These are phyloP conservation scores for Curvularia verruculosa DNA, from an alignment of 2,329 filamentous ascomycete genomes.

Conservation along the genomic window DNA sequence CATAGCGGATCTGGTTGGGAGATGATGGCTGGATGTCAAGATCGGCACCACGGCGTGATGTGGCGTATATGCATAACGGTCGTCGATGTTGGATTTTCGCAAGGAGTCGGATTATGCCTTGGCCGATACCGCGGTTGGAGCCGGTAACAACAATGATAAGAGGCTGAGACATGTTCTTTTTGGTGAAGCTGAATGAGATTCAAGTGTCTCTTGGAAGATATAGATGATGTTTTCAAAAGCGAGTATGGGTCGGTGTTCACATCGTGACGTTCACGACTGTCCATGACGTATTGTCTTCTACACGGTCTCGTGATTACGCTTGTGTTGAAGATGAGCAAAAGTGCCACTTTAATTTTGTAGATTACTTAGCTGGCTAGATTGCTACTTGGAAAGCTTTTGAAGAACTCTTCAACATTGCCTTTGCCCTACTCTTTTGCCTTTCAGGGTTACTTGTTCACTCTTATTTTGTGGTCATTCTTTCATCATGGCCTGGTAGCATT, in stretches of 20 bases:
- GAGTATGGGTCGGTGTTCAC: neutral
- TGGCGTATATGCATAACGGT: conserved; percentile 27
- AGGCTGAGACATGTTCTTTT: conserved; percentile 17
- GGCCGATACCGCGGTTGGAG: conserved; percentile 31
- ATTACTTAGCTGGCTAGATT: neutral
- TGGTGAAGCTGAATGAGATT: neutral
- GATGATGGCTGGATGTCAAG: conserved; percentile 9
- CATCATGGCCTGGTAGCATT: no score
- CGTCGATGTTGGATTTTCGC: conserved; percentile 19
- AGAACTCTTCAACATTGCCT: neutral
- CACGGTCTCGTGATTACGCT: neutral
- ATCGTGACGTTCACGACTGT: conserved; percentile 10
- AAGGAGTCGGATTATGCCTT: conserved; percentile 29
- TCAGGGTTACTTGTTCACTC: neutral
- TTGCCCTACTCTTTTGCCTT: neutral
- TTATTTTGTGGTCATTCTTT: no score
- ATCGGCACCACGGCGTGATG: conserved; percentile 25
- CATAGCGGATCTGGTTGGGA: conserved; percentile 21
- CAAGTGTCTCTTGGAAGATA: no score
- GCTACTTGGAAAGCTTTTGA: no score
- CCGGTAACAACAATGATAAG: conserved; percentile 32
- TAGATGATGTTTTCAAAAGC: neutral
- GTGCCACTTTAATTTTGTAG: neutral
- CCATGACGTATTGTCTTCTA: conserved; percentile 10
- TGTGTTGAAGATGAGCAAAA: neutral